These are phyloP conservation scores for Fusarium devonianum DNA, from an alignment of 2,329 filamentous ascomycete genomes.

Conservation along the genomic window DNA sequence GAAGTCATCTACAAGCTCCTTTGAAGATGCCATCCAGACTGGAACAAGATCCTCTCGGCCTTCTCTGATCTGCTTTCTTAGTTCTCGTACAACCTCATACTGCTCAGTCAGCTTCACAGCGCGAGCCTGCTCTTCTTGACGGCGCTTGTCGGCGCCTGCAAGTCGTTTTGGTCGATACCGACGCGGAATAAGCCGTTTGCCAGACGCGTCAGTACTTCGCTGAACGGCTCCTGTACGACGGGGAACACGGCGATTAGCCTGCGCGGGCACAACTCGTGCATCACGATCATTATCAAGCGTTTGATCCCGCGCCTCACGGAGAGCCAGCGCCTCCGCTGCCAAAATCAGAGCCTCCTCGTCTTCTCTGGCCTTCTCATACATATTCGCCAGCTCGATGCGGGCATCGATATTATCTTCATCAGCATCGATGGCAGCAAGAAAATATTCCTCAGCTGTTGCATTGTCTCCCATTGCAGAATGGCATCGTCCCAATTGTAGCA, in stretches of 20 bases:
- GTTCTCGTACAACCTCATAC: slow-evolving; percentile 53
- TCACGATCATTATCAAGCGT: slow-evolving; percentile 10
- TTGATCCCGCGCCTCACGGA: slow-evolving; percentile 59
- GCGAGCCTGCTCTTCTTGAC: slow-evolving; percentile 54
- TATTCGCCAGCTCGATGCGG: slow-evolving; percentile 78
- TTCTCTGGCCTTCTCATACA: slow-evolving; percentile 80
- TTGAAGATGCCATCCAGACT: slow-evolving; percentile 66
- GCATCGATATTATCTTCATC: slow-evolving; percentile 78
- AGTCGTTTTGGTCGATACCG: slow-evolving; percentile 57
- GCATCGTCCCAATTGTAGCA: slow-evolving; percentile 70
- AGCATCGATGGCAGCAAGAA: slow-evolving; percentile 75
- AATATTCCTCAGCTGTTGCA: slow-evolving; percentile 77
- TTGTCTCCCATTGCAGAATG: slow-evolving; percentile 70
- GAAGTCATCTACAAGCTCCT: slow-evolving; percentile 68
- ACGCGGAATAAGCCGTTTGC: slow-evolving; percentile 44
- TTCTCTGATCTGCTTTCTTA: slow-evolving; percentile 52
- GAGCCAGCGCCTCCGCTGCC: slow-evolving; percentile 75
- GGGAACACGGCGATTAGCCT: slow-evolving; percentile 17
- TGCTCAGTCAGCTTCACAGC: slow-evolving; percentile 50
- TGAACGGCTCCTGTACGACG: slow-evolving; percentile 19
- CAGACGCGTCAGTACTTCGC: slow-evolving; percentile 15
- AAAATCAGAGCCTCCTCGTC: slow-evolving; percentile 79
- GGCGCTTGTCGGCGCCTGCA: slow-evolving; percentile 53
- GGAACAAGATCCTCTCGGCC: slow-evolving; percentile 54
- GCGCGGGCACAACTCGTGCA: not conserved